phyloP scores from a whole-genome alignment of 1,139 yeast species.

The Geotrichum cucujoidarum region DNA sequence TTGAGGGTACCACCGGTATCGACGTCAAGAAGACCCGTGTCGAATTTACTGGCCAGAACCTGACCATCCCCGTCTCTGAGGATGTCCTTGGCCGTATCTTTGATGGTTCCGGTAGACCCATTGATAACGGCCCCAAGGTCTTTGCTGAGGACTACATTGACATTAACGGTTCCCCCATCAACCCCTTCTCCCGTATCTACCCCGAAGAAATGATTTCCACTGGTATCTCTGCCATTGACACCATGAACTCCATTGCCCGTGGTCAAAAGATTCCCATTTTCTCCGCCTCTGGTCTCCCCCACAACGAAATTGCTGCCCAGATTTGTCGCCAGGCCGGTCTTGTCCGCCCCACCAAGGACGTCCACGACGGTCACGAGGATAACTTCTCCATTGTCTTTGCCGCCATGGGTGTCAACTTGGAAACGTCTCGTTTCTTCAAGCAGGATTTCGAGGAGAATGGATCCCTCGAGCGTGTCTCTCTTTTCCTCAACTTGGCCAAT shows the following conservation, averaged over 20 bases:
- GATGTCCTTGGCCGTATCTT: constrained; percentile 96
- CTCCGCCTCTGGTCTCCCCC: constrained; percentile 98
- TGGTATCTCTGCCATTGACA: constrained; percentile 96
- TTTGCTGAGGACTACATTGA: constrained; percentile 97
- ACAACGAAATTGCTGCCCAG: constrained; percentile 98
- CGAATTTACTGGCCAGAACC: constrained; percentile 91
- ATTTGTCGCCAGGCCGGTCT: constrained; percentile 99
- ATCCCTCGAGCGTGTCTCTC: constrained; percentile 92
- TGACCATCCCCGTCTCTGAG: constrained; percentile 92
- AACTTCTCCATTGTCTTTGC: constrained; percentile 98
- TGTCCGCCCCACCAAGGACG: constrained; percentile 98
- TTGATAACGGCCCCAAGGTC: constrained; percentile 96
- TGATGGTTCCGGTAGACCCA: constrained; percentile 98
- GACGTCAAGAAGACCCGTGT: constrained; percentile 96
- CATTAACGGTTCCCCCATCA: constrained; percentile 97
- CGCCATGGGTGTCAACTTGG: constrained; percentile 95
- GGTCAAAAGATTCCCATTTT: constrained; percentile 99
- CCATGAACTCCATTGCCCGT: constrained; percentile 99
- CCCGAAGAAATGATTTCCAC: constrained; percentile 99
- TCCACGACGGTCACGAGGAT: constrained; percentile 98
- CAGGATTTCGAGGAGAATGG: constrained; percentile 99
- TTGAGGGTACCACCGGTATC: constrained; percentile 96
- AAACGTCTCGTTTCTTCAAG: constrained; percentile 89
- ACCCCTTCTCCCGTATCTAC: constrained; percentile 95
- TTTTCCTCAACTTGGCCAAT: constrained; percentile 94